phyloP scores from a whole-genome alignment of 495 filamentous ascomycete genomes.

The Poronia punctata region DNA sequence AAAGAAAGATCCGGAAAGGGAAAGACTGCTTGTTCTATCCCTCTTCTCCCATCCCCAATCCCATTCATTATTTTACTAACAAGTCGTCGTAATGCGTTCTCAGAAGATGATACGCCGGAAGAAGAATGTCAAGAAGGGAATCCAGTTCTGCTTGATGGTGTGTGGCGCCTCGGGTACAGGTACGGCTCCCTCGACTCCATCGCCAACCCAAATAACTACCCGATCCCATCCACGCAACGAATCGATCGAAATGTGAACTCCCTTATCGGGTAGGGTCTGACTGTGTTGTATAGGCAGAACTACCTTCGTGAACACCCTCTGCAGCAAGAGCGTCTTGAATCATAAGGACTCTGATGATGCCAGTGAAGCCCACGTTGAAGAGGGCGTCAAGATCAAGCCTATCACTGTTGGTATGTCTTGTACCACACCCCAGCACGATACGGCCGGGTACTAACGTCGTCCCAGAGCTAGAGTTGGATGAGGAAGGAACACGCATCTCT shows the following conservation, averaged over 20 bases:
- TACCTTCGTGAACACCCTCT: constrained; percentile 98
- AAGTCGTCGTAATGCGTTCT: constrained; percentile 24
- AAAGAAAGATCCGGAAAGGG: too few relatives aligned
- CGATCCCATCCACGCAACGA: not conserved
- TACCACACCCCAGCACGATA: not conserved
- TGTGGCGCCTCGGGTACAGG: constrained; percentile 97
- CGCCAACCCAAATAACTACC: constrained; percentile 10
- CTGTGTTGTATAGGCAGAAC: constrained; percentile 63
- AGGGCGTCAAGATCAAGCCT: constrained; percentile 96
- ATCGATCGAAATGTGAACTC: constrained; percentile 2
- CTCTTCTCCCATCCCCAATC: constrained; percentile 1
- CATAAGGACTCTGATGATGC: constrained; percentile 90
- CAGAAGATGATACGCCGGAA: constrained; percentile 96
- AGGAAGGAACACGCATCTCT: constrained; percentile 96
- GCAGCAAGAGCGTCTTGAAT: constrained; percentile 82
- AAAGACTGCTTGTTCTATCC: constrained; percentile 4
- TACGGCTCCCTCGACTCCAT: constrained; percentile 39
- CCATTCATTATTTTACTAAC: constrained; percentile 22
- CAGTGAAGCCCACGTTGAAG: constrained; percentile 80
- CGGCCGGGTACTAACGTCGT: constrained; percentile 14
- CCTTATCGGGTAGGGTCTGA: constrained; percentile 24
- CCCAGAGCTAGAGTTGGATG: constrained; percentile 88
- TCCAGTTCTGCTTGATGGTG: constrained; percentile 99
- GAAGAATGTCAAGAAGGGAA: constrained; percentile 99
- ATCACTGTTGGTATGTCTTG: constrained; percentile 81